Base-by-base conservation (phyloP, 441 rosid genomes). In the Macaranga tanarius region DNA sequence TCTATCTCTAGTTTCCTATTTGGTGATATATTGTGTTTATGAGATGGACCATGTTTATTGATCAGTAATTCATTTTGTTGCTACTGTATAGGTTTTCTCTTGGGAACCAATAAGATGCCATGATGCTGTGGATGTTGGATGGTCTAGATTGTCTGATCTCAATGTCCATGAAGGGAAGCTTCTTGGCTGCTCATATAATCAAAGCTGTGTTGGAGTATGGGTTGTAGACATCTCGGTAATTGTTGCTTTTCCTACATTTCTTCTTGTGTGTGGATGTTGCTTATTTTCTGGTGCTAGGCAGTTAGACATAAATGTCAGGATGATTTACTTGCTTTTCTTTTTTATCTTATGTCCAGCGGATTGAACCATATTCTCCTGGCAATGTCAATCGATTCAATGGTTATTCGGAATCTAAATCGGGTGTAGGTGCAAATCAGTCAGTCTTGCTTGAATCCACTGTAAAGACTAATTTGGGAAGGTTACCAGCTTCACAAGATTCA, bases 141-240 rank as follows among this genome's bases (percentile, higher is more conserved):
- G 99, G 99, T 91, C 99, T 66, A 93, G 77, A 80, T 82, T 93
- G 86, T 89, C 93, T 5, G 99, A 95, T 86, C 91, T 95, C 81
- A 91, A 86, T 85, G 90, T 93, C 75, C 93, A 93, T 47, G 97
- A 93, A 82, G 99, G 97, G 72, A 96, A 96, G 87, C 99, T 96
- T 77, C 97, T 96, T 55, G 98, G 97, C 73, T 96, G 99, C 85
- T 96, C 99, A 17, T 88, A 86, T 80, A 96, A 96, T 81, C 98
- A 96, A 84, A 96, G 90, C 71, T 91, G 99, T 76, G 99, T 95
- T 26, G 99, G 98, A 76, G 93, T 95, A 69, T 96, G 99, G 99
- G 98, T 96, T 78, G 99, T 89, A 40, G 98, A 93, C 82, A 89
- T 92, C 82, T 87, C 91, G 91, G 99, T 96, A 93, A 74, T 44